Conservation (phyloP, 768 basidiomycete genomes). For the Sarcodon aspratus region DNA sequence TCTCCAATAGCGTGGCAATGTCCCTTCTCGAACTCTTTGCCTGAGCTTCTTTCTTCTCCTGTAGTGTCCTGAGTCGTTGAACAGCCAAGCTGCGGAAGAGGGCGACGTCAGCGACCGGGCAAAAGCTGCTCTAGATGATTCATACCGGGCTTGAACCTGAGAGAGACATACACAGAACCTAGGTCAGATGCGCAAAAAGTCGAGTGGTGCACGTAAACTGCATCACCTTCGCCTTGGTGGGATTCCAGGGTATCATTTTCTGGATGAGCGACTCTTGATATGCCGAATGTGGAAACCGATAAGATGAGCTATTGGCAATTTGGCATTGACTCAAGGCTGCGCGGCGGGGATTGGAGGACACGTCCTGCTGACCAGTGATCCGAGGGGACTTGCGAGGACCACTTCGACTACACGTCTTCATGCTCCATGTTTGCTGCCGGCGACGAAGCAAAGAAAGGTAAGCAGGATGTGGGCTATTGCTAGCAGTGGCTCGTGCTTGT, state of each 20-base stretch:
- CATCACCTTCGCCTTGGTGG: slow-evolving; percentile 48
- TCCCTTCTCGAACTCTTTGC: slow-evolving; percentile 65
- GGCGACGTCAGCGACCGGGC: neutral
- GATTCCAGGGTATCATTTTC: slow-evolving; percentile 45
- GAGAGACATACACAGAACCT: neutral
- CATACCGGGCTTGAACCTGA: slow-evolving; percentile 38
- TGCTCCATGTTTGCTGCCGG: too few species aligned
- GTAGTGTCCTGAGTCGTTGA: slow-evolving; percentile 73
- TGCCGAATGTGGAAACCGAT: too few species aligned
- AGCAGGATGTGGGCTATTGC: too few species aligned
- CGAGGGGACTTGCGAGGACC: too few species aligned
- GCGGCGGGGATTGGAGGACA: too few species aligned
- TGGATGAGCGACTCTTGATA: neutral
- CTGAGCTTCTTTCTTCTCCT: slow-evolving; percentile 89
- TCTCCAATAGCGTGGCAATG: slow-evolving; percentile 70
- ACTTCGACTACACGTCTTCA: too few species aligned
- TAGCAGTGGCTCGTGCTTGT: too few species aligned
- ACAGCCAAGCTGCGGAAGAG: slow-evolving; percentile 40
- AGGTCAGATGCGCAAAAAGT: slow-evolving; percentile 1
- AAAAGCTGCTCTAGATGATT: neutral
- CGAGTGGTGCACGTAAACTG: neutral
- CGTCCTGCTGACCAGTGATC: too few species aligned
- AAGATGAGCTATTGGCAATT: too few species aligned
- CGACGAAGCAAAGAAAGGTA: too few species aligned
- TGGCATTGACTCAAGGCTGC: too few species aligned